Conservation (phyloP, 192 early-diverging fungal genomes). For the Umbelopsis isabellina region DNA sequence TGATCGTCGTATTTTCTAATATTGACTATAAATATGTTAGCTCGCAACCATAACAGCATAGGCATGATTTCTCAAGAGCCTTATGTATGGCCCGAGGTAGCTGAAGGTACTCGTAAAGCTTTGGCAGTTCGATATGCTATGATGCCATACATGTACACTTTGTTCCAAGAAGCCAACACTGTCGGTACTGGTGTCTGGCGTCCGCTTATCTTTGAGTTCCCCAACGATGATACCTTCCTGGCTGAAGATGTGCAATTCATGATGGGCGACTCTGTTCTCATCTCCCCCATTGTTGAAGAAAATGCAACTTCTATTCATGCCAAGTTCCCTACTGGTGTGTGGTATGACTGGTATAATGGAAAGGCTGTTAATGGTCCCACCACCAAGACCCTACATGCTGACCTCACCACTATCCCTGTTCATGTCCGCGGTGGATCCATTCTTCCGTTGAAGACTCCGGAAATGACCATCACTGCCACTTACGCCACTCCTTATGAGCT, state of each 20-base stretch:
- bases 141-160: conserved; percentile 66
- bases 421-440: conserved; percentile 63
- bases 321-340: conserved; percentile 62
- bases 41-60: conserved; percentile 66
- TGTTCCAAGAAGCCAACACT: conserved; percentile 49
- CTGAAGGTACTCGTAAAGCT: conserved; percentile 55
- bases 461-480: conserved; percentile 51
- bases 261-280: conserved; percentile 57
- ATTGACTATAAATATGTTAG: not conserved
- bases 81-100: conserved; percentile 59
- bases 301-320: conserved; percentile 56
- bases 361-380: conserved; percentile 25
- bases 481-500: conserved; percentile 47
- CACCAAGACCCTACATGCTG: conserved; percentile 44
- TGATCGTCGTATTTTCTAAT: not conserved
- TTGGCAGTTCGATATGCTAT: conserved; percentile 61
- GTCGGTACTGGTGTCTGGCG: conserved; percentile 58
- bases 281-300: conserved; percentile 60
- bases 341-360: conserved; percentile 65
- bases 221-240: conserved; percentile 30
- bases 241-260: conserved; percentile 64
- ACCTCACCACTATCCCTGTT: conserved; percentile 60
- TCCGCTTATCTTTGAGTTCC: conserved; percentile 59
- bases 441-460: conserved; percentile 54
- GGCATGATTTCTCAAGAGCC: conserved; percentile 57